phyloP scores from a whole-genome alignment of 352 stramenopile genomes.

The Pythium myriotylum region DNA sequence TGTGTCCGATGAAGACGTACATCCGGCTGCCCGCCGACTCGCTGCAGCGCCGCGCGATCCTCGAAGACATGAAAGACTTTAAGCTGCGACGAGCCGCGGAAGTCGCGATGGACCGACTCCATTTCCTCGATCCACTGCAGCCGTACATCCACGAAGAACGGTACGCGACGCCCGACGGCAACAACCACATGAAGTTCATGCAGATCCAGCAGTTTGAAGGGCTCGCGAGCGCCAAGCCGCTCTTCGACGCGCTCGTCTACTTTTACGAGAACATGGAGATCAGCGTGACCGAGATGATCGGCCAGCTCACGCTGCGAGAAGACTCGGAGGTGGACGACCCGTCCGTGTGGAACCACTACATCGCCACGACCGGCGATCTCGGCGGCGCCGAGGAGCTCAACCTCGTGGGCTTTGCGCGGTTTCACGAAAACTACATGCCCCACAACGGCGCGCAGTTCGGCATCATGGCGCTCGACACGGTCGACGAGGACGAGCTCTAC shows the following conservation, averaged over 20 bases:
- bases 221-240: constrained; percentile 45
- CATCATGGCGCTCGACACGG: constrained; percentile 38
- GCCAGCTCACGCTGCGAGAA: constrained; percentile 50
- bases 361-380: constrained; percentile 34
- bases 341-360: constrained; percentile 48
- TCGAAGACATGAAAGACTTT: constrained; percentile 36
- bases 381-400: constrained; percentile 32
- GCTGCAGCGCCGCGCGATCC: constrained; percentile 6
- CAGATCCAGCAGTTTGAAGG: constrained; percentile 30
- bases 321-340: constrained; percentile 41
- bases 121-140: constrained; percentile 3
- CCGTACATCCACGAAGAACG: constrained; percentile 21
- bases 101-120: constrained; percentile 3
- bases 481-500: constrained; percentile 55
- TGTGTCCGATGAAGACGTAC: constrained; percentile 20
- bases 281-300: constrained; percentile 52
- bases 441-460: constrained; percentile 28
- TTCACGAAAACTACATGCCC: constrained; percentile 28
- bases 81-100: constrained; percentile 39
- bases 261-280: constrained; percentile 64
- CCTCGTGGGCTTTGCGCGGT: constrained; percentile 34
- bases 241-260: constrained; percentile 48
- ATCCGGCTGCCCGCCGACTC: constrained; percentile 20
- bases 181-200: constrained; percentile 15
- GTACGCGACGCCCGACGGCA: constrained; percentile 16